Percentiles rank a stretch among this genome's conserved stretches.
Conservation (phyloP, 805 yeast genomes). For the Torulaspora delbrueckii region DNA sequence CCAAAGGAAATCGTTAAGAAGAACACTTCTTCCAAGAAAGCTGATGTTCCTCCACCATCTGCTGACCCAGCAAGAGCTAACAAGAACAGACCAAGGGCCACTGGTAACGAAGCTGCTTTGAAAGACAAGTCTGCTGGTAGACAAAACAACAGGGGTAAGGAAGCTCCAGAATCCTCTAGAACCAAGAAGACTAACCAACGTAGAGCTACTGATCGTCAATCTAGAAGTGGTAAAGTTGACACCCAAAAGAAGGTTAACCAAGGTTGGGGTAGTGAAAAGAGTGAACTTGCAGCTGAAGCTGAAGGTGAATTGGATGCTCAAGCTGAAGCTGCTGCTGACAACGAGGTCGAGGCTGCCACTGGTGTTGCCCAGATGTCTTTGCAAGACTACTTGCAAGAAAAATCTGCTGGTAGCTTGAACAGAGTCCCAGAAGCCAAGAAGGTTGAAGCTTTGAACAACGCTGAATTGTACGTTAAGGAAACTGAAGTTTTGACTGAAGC, state of each 20-base stretch:
- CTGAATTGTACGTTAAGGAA: slow-evolving; percentile 61
- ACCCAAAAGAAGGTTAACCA: slow-evolving; percentile 75
- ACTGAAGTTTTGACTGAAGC: slow-evolving; percentile 56
- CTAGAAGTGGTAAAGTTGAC: slow-evolving; percentile 79
- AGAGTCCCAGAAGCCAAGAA: slow-evolving; percentile 46
- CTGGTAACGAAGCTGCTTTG: slow-evolving; percentile 88
- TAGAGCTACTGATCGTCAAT: slow-evolving; percentile 69
- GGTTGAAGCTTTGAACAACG: slow-evolving; percentile 38
- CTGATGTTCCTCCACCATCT: slow-evolving; percentile 74
- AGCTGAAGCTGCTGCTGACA: slow-evolving; percentile 66
- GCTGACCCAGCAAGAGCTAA: slow-evolving; percentile 78
- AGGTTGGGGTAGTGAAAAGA: slow-evolving; percentile 83
- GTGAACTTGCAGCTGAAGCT: slow-evolving; percentile 59
- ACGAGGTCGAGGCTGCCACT: slow-evolving; percentile 48
- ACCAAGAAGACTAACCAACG: slow-evolving; percentile 55
- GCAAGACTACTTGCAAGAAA: slow-evolving; percentile 80
- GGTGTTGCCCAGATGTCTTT: slow-evolving; percentile 57
- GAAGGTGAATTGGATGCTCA: slow-evolving; percentile 42
- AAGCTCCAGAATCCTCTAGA: slow-evolving; percentile 48
- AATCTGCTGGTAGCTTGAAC: slow-evolving; percentile 43
- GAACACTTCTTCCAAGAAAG: slow-evolving; percentile 79
- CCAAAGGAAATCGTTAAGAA: slow-evolving; percentile 79
- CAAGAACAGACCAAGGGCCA: slow-evolving; percentile 60
- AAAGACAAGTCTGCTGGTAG: slow-evolving; percentile 70
- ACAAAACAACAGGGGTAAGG: slow-evolving; percentile 45